Base-by-base conservation (phyloP, 2,329 filamentous ascomycete species). In the Trichoderma citrinoviride region DNA sequence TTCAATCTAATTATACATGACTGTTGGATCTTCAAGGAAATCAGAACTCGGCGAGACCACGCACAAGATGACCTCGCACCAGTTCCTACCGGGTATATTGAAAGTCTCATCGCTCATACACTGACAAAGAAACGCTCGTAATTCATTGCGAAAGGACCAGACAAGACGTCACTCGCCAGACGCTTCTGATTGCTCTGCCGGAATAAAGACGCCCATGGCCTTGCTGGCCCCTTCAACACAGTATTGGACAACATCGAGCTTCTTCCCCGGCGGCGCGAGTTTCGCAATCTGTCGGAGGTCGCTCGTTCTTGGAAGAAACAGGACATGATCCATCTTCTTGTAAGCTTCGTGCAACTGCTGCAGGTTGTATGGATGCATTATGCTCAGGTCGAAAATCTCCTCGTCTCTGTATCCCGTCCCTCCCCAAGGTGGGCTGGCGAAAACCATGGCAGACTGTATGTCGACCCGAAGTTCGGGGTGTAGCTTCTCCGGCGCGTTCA, bases 221-320 rank as follows among this genome's bases (percentile, higher is more conserved):
- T 97, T 97, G 76, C 93, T 97, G 7, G 91, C 91, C 14, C 93
- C 92, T 71, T 90, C 84, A 80, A 96, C 91, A 73, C 93, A 97
- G 75, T 98, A 98, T 79, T 99, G 95, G 55, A 91, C 86, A 27
- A 94, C 88, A 50, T 90, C 86, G 19, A 92, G 81, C 77, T 90
- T 90, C 25, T 75, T 78, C 12, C 78, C 77, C 2, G 78, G 69
- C 0, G 81, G 80, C 1, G 78, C 80, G 37, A 89, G 72, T 68
- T 76, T 82, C 4, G 91, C 90, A 67, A 97, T 82, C 76, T 97
- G 93, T 57, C 87, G 84, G 60, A 97, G 75, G 75, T 97, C 88
- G 67, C 92, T 94, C 1, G 90, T 95, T 66, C 96, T 84, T 1
- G 96, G 95, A 19, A 99, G 81, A 73, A 90, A 99, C 7, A 99